Evolutionary conservation across 495 filamentous ascomycete species (phyloP), one percentile per base, ranked within the genome.

Genomic region (Penicillium steckii): DNA sequence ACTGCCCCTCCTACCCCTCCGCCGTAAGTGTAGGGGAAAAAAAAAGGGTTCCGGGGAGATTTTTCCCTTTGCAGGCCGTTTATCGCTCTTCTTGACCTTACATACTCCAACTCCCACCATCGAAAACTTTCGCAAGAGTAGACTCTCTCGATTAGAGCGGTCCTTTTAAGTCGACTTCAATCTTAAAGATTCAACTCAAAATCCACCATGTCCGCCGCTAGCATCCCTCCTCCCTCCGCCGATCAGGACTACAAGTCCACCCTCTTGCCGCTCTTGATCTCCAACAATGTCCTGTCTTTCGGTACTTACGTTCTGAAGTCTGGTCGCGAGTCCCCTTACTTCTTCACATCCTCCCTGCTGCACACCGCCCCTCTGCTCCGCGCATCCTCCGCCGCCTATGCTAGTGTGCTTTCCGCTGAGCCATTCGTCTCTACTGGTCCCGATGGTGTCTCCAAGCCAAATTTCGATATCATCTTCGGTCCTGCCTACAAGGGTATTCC

Each of bases 401-500:
- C 93, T 6, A 78, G 84, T 40, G 81, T 89, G 43, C 84, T 96
- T 40, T 69, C 71, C 18, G 45, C 65, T 26, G 66, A 73, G 44
- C 74, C 76, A 7, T 74, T 74, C 55, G 68, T 70, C 40, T 67
- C 66, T 49, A 68, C 60, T 59, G 56, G 60, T 46, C 55, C 64
- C 37, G 65, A 73, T 24, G 65, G 69, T 50, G 55, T 50, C 53
- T 51, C 57, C 44, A 59, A 60, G 50, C 65, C 65, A 41, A 65
- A 64, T 51, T 69, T 68, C 53, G 66, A 77, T 38, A 66, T 72
- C 19, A 62, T 77, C 40, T 77, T 77, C 55, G 90, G 91, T 2
- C 93, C 94, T 5, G 91, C 93, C 17, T 98, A 97, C 80, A 97
- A 97, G 72, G 94, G 94, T 26, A 96, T 97, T 52, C 88, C 89